A percentile compares a stretch with the other conserved stretches of the same genome.
Evolutionary conservation across 2,329 filamentous ascomycete genomes (phyloP).

Genomic region (Phaeosphaeriaceae sp.): DNA sequence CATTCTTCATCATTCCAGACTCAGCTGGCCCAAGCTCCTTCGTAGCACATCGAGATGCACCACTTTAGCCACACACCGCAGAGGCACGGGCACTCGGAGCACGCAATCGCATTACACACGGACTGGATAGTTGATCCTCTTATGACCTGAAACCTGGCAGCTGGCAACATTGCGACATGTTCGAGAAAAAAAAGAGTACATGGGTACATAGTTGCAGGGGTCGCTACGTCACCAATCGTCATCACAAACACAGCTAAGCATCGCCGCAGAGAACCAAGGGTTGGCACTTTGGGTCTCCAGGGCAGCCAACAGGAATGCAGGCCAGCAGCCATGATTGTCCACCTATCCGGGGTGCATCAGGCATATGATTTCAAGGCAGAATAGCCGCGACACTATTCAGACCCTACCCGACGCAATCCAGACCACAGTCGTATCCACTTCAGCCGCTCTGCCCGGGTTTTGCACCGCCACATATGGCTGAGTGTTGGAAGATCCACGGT

Average conservation of each 20-base stretch:
- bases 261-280: constrained; percentile 2
- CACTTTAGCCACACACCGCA: background rate
- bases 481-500: constrained; percentile 13
- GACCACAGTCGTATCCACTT: constrained; percentile 18
- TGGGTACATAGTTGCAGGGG: constrained; percentile 1
- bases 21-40: constrained; percentile 1
- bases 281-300: constrained; percentile 1
- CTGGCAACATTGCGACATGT: background rate
- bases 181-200: background rate
- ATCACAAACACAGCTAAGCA: background rate
- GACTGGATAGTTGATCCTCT: constrained; percentile 3
- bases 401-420: constrained; percentile 17
- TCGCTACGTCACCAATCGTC: constrained; percentile 15
- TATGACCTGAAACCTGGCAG: constrained; percentile 3
- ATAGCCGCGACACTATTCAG: constrained; percentile 1
- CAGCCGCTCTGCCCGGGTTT: background rate
- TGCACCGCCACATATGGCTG: constrained; percentile 25
- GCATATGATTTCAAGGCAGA: constrained; percentile 14
- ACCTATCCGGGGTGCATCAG: constrained; percentile 14
- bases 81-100: background rate
- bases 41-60: background rate
- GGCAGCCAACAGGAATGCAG: background rate
- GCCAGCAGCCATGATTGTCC: constrained; percentile 9
- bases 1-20: constrained; percentile 9
- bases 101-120: constrained; percentile 1